Base-by-base conservation (phyloP, 352 stramenopile species). In the Hyaloperonospora brassicae region DNA sequence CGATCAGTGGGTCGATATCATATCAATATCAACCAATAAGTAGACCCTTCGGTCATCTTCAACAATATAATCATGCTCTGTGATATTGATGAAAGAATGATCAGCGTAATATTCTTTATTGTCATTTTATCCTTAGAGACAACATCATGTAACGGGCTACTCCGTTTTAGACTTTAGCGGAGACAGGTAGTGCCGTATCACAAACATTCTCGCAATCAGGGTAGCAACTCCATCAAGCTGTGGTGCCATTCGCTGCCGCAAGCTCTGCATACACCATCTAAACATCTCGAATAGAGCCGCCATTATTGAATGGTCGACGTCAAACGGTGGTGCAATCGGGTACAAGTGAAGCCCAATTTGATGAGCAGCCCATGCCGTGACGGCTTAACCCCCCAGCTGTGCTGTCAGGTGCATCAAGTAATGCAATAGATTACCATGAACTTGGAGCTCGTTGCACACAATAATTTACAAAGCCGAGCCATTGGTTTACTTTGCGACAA, bases 191-290 rank as follows among this genome's bases (percentile, higher is more conserved):
- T 62, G 56, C 23, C 64, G 64, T 24, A 75, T 55, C 47, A 80
- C 66, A 44, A 89, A 89, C n/a, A 84, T 64, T 38, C 56, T 55
- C 0, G 86, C 67, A 36, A 89, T 83, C 27, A 85, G 46, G 5
- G 64, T 79, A 27, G 72, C 76, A 42, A 86, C 79, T 5, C 57
- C 52, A 2, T 61, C 61, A 17, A 89, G 66, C 21, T 84, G 66
- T 2, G 61, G 62, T 9, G 62, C 65, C 70, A 89, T 82, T 10
- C 82, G 72, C 11, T 76, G 64, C 8, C 71, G 67, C 4, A 87
- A 47, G 61, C 72, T 89, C 49, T 84, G 79, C 39, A 89, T 47
- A 64, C 76, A 87, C 76, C 79, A 89, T 27, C 74, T 70, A 54
- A 84, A 85, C 12, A 89, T 58, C 52, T 86, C 64, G 41, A 87